Evolutionary conservation across 176 grass and related monocot species (phyloP), one percentile per base, ranked within the genome.

Genomic region (Oryza officinalis): DNA sequence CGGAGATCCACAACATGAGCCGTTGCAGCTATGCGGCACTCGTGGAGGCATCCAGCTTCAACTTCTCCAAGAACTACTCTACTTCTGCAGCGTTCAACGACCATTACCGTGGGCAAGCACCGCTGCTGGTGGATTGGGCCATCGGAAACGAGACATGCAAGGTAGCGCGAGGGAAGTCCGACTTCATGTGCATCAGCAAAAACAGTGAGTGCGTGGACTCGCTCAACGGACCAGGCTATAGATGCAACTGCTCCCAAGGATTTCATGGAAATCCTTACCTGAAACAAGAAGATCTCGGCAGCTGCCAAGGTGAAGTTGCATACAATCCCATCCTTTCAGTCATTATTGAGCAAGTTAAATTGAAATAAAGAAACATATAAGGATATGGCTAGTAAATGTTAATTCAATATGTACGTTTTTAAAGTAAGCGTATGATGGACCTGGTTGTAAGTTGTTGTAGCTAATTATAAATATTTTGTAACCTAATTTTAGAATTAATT

Each of bases 21-120:
- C 60, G 3, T 9, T 90, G 88, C 67, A 81, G 78, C 77, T 90
- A 86, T 27, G 88, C 77, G 0, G 61, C 72, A 8, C 65, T 90
- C 6, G 40, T 78, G 63, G 83, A 86, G 25, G 20, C 3, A 2
- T 78, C 15, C 3, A 4, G 5, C 13, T 86, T 82, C 46, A 18
- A 0, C 23, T 86, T 86, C 18, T 2, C 3, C 0, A 4, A 63
- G 3, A 35, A 4, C 43, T 77, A 86, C 26, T 3, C 37, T 2
- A 86, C 25, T 3, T 72, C 76, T 0, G 6, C 49, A 0, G 43
- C 8, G 11, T 74, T 89, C 49, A 23, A 59, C 10, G 5, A 2
- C 10, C 12, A 0, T 2, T 4, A 13, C 32, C 6, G 1, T 4
- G 86, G 30, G 0, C 1, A 1, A 32, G 26, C 22, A 22, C 69